Evolutionary conservation across 1,139 yeast species (phyloP).

Genomic region (Sugiyamaella pinicola): DNA sequence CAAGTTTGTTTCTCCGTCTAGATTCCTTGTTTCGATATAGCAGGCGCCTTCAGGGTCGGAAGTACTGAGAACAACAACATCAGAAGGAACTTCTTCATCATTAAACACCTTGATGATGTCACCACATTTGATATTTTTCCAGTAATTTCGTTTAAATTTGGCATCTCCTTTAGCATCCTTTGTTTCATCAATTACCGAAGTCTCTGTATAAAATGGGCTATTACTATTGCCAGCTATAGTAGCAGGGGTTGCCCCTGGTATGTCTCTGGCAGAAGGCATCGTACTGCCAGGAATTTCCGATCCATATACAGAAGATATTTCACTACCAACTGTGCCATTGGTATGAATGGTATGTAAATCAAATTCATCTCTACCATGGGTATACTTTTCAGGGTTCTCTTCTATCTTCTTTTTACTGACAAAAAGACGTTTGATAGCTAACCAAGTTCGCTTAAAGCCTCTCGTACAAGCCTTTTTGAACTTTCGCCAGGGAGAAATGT

Average conservation of each 20-base stretch:
- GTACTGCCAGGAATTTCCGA: slow-evolving; percentile 22
- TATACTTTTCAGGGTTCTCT: background rate
- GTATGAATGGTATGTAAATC: slow-evolving; percentile 15
- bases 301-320: slow-evolving; percentile 24
- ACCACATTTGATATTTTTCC: slow-evolving; percentile 91
- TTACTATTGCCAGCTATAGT: background rate
- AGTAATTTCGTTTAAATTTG: slow-evolving; percentile 64
- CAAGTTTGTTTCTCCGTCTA: slow-evolving; percentile 95
- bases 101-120: slow-evolving; percentile 81
- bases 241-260: slow-evolving; percentile 1
- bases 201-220: background rate
- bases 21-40: slow-evolving; percentile 87
- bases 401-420: slow-evolving; percentile 5
- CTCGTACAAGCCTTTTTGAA: slow-evolving; percentile 55
- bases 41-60: slow-evolving; percentile 91
- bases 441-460: slow-evolving; percentile 19
- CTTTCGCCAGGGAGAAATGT: slow-evolving; percentile 64
- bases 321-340: slow-evolving; percentile 14
- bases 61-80: slow-evolving; percentile 73
- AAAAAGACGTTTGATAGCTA: slow-evolving; percentile 3
- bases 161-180: slow-evolving; percentile 40
- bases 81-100: slow-evolving; percentile 94
- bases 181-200: slow-evolving; percentile 41
- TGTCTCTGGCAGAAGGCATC: slow-evolving; percentile 14
- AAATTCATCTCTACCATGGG: background rate